Evolutionary conservation across 2,329 filamentous ascomycete species (phyloP).

Genomic region (Dothideomycetes sp.): DNA sequence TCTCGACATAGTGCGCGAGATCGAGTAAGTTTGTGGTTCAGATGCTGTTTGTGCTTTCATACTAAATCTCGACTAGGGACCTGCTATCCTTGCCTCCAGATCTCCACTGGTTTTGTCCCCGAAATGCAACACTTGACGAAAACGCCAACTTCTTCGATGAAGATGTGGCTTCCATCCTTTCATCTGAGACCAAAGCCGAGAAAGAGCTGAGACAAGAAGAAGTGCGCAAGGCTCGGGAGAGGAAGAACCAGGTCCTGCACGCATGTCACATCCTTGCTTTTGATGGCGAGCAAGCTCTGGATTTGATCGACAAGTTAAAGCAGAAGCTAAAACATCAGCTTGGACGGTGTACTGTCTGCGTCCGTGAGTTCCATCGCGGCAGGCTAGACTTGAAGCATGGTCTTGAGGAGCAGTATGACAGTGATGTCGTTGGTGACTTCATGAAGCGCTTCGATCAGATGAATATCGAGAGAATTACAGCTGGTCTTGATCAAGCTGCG

Average conservation of each 20-base stretch:
- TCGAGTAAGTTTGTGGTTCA: constrained; percentile 1
- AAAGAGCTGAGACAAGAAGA: constrained; percentile 16
- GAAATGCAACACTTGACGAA: constrained; percentile 23
- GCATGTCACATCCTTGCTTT: constrained; percentile 36
- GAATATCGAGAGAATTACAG: constrained; percentile 32
- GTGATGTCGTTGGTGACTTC: constrained; percentile 33
- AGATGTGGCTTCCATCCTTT: constrained; percentile 22
- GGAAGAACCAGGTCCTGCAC: constrained; percentile 30
- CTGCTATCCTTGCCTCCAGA: constrained; percentile 23
- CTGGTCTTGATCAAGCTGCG: constrained; percentile 30
- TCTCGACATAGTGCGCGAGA: constrained; percentile 2
- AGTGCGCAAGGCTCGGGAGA: constrained; percentile 27
- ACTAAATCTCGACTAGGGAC: constrained; percentile 1
- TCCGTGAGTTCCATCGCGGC: constrained; percentile 36
- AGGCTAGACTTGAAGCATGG: constrained; percentile 27
- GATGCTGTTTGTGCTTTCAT: not conserved
- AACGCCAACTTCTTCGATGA: constrained; percentile 31
- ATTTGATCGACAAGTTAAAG: constrained; percentile 30
- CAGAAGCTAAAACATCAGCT: constrained; percentile 30
- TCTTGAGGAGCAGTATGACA: constrained; percentile 31
- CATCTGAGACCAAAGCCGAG: constrained; percentile 16
- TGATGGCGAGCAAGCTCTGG: constrained; percentile 34
- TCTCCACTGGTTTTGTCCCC: constrained; percentile 39
- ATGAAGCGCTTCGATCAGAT: constrained; percentile 33
- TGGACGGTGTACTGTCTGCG: constrained; percentile 37